Base-by-base conservation (phyloP, 192 early-diverging fungal species). In the Chytriomyces sp. region DNA sequence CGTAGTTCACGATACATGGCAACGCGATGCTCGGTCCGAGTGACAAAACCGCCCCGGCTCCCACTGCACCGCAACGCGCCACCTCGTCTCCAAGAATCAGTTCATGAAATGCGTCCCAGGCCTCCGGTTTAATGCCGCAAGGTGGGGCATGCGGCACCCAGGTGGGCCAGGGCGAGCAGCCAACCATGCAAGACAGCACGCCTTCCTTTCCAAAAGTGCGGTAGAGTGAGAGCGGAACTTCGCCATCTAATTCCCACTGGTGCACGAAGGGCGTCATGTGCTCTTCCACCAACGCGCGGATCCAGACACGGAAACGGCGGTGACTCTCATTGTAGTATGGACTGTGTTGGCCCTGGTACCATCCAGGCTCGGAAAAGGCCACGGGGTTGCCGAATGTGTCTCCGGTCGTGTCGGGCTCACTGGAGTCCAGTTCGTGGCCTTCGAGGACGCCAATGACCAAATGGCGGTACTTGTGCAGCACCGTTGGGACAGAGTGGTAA, bases 191-290 rank as follows among this genome's bases (percentile, higher is more conserved):
- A 26, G 37, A 44, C 58, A 74, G 41, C 22, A 74, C 44, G 37
- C 73, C 73, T 7, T 57, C 36, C 55, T 67, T 64, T 19, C 73
- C 73, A 36, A 74, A 74, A 25, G 49, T 64, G 39, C 58, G 19
- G 54, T 74, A 74, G 14, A 74, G 30, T 12, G 52, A 40, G 14
- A 4, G 7, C 7, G 73, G 73, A 38, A 74, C 73, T 26, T 53
- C 49, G 5, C 73, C 73, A 6, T 72, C 73, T 31, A 30, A 63
- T 39, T 78, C 76, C 76, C 76, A 74, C 85, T 89, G 31, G 8
- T 85, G 88, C 70, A 89, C 91, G 56, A 79, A 85, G 26, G 91
- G 91, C 74, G 88, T 90, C 34, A 92, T 75, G 56, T 93, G 90
- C 17, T 55, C 82, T 30, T 93, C 91, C 30, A 92, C 91, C 77